A percentile compares a stretch with the other conserved stretches of the same genome.
Evolutionary conservation across 2,329 filamentous ascomycete species (phyloP).

Genomic region (Botrytis hyacinthi): DNA sequence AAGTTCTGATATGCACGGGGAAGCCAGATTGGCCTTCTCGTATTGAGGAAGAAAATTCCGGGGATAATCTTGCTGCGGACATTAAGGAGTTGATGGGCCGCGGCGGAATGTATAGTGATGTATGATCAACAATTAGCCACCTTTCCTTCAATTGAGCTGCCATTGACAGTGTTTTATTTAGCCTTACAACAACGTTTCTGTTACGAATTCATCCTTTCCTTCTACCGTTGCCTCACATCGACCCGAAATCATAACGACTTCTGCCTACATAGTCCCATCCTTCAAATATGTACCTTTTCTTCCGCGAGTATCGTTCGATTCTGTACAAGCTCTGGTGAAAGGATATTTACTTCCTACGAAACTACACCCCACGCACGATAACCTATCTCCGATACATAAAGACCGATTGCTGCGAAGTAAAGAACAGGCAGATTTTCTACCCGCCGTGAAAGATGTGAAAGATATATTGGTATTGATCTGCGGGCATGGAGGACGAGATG

Average conservation of each 20-base stretch:
- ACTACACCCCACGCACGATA: conserved; percentile 60
- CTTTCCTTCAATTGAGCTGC: conserved; percentile 20
- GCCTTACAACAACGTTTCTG: conserved; percentile 79
- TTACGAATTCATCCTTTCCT: conserved; percentile 74
- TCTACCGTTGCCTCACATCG: conserved; percentile 44
- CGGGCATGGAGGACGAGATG: conserved; percentile 79
- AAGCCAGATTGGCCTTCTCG: conserved; percentile 75
- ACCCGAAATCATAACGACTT: conserved; percentile 52
- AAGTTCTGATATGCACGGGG: conserved; percentile 81
- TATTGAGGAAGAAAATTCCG: conserved; percentile 77
- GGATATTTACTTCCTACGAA: conserved; percentile 63
- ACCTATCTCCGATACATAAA: conserved; percentile 55
- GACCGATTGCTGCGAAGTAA: conserved; percentile 52
- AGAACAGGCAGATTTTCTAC: conserved; percentile 52
- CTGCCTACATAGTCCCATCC: conserved; percentile 75
- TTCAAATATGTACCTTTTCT: conserved; percentile 79
- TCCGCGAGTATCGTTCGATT: conserved; percentile 58
- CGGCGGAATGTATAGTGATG: conserved; percentile 65
- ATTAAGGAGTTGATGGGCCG: conserved; percentile 68
- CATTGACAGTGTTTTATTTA: conserved; percentile 41
- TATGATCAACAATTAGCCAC: conserved; percentile 38
- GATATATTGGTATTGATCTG: conserved; percentile 82
- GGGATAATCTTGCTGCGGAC: conserved; percentile 65
- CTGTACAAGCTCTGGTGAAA: conserved; percentile 57
- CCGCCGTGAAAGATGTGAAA: conserved; percentile 57